A percentile compares a stretch with the other conserved stretches of the same genome.
Conservation (phyloP, 768 basidiomycete species). For the Mycena olivaceomarginata region DNA sequence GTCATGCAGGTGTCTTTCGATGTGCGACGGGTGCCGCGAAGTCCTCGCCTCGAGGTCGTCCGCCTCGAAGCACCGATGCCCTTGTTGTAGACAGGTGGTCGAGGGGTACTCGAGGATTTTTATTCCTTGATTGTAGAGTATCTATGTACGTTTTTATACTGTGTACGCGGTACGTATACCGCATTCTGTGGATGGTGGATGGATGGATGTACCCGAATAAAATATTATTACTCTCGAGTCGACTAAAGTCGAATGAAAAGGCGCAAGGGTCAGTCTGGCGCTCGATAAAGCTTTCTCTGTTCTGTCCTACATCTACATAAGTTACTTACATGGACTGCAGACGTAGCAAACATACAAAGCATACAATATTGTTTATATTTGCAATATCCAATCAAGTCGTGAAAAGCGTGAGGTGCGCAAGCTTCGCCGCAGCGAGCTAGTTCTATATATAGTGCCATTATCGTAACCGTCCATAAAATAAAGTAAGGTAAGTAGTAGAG, state of each 20-base stretch:
- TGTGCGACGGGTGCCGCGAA: slow-evolving; percentile 81
- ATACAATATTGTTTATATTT: not conserved
- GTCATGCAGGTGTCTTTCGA: slow-evolving; percentile 67
- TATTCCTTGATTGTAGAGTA: slow-evolving; percentile 64
- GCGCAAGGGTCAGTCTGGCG: too few species aligned
- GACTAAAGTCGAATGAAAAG: too few species aligned
- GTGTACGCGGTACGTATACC: slow-evolving; percentile 20
- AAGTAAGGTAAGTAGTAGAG: not conserved
- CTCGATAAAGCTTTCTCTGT: too few species aligned
- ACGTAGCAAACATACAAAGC: too few species aligned
- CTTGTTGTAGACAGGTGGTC: slow-evolving; percentile 78
- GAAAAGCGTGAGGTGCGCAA: not conserved
- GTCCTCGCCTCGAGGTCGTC: slow-evolving; percentile 73
- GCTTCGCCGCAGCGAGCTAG: not conserved
- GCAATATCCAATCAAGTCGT: slow-evolving; percentile 1
- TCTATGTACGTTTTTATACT: not conserved
- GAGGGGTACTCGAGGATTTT: slow-evolving; percentile 80
- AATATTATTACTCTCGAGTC: not conserved
- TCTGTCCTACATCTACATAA: too few species aligned
- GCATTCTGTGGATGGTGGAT: slow-evolving; percentile 9
- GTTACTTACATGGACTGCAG: too few species aligned
- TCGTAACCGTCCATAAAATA: slow-evolving; percentile 14
- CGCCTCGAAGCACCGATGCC: slow-evolving; percentile 78
- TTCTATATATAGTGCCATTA: slow-evolving; percentile 1
- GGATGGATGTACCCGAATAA: not conserved